Evolutionary conservation across 1,284 basidiomycete species (phyloP).

Genomic region (Phlebopus sp.): DNA sequence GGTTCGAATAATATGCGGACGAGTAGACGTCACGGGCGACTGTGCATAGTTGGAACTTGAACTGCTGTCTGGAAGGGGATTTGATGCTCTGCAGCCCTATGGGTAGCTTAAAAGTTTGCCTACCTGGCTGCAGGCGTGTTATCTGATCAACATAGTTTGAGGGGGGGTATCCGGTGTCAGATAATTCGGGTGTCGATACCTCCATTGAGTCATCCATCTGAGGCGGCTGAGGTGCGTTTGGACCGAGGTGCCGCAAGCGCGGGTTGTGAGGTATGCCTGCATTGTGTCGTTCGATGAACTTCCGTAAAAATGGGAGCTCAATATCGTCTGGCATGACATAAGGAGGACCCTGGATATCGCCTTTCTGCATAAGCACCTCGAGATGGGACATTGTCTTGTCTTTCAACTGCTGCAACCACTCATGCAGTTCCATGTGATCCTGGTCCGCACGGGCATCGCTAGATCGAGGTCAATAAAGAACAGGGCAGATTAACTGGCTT

Average conservation of each 20-base stretch:
- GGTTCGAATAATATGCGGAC: conserved; percentile 30
- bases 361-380: conserved; percentile 79
- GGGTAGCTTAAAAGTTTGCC: conserved; percentile 9
- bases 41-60: conserved; percentile 33
- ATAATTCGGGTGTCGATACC: conserved; percentile 54
- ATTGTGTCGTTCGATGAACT: conserved; percentile 74
- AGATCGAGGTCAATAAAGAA: conserved; percentile 11
- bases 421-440: conserved; percentile 81
- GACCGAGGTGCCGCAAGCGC: conserved; percentile 56
- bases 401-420: conserved; percentile 80
- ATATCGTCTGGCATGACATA: conserved; percentile 75
- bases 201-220: conserved; percentile 46
- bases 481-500: neutral
- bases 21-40: conserved; percentile 30
- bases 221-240: conserved; percentile 35
- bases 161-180: conserved; percentile 44
- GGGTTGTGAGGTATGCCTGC: conserved; percentile 72
- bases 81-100: conserved; percentile 7
- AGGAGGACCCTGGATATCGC: conserved; percentile 76
- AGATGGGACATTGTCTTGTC: conserved; percentile 83
- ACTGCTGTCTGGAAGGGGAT: conserved; percentile 20
- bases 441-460: conserved; percentile 73
- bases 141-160: conserved; percentile 37
- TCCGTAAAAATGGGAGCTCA: conserved; percentile 71
- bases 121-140: conserved; percentile 39